Evolutionary conservation across 192 early-diverging fungal species (phyloP).

Genomic region (Coemansia sp.): DNA sequence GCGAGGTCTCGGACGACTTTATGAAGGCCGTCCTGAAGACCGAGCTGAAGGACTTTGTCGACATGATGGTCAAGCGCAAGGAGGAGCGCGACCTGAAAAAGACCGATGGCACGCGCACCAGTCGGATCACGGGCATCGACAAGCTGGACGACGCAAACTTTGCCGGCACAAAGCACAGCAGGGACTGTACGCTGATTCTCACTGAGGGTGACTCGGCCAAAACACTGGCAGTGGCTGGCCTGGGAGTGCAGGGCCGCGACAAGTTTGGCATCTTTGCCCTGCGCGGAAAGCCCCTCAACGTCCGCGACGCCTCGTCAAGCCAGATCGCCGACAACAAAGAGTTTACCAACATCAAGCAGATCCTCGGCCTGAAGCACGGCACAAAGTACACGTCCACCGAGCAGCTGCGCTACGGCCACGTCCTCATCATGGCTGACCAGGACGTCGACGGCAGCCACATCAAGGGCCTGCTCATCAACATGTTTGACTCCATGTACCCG

Average conservation of each 20-base stretch:
- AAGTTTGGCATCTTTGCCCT: slow-evolving; percentile 93
- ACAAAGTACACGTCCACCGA: slow-evolving; percentile 69
- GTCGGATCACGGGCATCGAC: slow-evolving; percentile 70
- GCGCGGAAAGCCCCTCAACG: slow-evolving; percentile 95
- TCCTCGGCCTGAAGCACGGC: slow-evolving; percentile 89
- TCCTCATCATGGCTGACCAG: slow-evolving; percentile 99
- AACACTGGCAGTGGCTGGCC: slow-evolving; percentile 77
- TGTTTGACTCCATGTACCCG: slow-evolving; percentile 92
- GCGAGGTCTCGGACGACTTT: slow-evolving; percentile 71
- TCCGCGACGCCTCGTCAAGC: slow-evolving; percentile 75
- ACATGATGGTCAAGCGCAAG: slow-evolving; percentile 66
- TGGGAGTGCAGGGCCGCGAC: slow-evolving; percentile 85
- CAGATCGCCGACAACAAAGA: slow-evolving; percentile 80
- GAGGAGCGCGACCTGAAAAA: slow-evolving; percentile 79
- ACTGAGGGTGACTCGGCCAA: slow-evolving; percentile 98
- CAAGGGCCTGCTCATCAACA: slow-evolving; percentile 96
- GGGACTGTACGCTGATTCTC: slow-evolving; percentile 89
- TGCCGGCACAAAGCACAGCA: slow-evolving; percentile 71
- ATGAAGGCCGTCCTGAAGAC: slow-evolving; percentile 80
- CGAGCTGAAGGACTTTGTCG: slow-evolving; percentile 79
- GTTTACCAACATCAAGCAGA: slow-evolving; percentile 85
- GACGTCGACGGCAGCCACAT: slow-evolving; percentile 96
- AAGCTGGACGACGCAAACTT: slow-evolving; percentile 95
- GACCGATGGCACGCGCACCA: slow-evolving; percentile 73
- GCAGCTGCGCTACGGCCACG: slow-evolving; percentile 85